Conservation (phyloP, 1,139 yeast species). For the Debaryomyces coudertii region DNA sequence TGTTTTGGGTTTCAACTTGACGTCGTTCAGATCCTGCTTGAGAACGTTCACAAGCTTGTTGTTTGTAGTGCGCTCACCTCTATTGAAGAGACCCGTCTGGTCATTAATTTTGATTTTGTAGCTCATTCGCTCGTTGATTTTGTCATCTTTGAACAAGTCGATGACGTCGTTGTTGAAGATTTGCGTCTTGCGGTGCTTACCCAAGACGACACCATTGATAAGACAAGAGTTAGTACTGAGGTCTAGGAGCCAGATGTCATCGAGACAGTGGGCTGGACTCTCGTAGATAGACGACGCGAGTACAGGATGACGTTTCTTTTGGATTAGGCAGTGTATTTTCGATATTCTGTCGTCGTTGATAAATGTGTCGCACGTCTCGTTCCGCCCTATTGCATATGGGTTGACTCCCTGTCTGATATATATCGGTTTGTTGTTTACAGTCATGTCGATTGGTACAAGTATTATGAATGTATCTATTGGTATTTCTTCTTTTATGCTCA, state of each 20-base stretch:
- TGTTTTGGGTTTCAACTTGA: conserved; percentile 33
- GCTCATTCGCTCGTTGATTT: conserved; percentile 52
- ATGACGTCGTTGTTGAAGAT: conserved; percentile 67
- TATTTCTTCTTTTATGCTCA: conserved; percentile 8
- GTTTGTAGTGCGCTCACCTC: conserved; percentile 28
- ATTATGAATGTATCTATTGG: conserved; percentile 35
- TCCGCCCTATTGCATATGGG: conserved; percentile 67
- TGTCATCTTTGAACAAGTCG: conserved; percentile 64
- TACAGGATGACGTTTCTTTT: conserved; percentile 62
- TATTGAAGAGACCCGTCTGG: conserved; percentile 58
- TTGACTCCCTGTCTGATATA: conserved; percentile 63
- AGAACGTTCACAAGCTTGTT: conserved; percentile 25
- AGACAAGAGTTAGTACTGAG: conserved; percentile 79
- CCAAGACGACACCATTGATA: conserved; percentile 61
- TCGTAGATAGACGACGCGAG: conserved; percentile 55
- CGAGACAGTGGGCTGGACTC: conserved; percentile 68
- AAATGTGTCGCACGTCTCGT: conserved; percentile 58
- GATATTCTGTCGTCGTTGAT: conserved; percentile 79
- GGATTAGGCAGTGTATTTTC: conserved; percentile 75
- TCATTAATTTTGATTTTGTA: conserved; percentile 57
- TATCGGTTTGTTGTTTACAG: conserved; percentile 45
- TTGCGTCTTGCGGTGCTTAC: conserved; percentile 63
- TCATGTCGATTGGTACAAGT: conserved; percentile 33
- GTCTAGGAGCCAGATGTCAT: conserved; percentile 82
- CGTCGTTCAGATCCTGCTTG: conserved; percentile 32